phyloP scores from a whole-genome alignment of 805 yeast species.

The Candida orba region DNA sequence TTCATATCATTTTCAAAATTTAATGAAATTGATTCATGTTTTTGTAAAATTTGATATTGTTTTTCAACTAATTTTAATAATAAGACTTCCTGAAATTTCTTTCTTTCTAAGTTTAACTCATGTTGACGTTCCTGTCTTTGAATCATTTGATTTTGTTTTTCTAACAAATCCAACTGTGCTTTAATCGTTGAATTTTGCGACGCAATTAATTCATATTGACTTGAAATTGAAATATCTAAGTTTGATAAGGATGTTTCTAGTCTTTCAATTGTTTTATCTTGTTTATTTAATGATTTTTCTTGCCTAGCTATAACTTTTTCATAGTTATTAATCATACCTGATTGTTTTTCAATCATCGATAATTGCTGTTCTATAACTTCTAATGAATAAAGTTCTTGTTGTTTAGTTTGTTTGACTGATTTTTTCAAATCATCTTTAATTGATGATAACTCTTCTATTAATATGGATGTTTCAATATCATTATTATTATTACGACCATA shows the following conservation, averaged over 20 bases:
- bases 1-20: not conserved
- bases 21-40: not conserved
- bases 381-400: not conserved
- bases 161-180: not conserved
- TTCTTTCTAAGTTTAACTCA: not conserved
- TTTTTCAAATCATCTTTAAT: not conserved
- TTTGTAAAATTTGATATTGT: not conserved
- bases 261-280: not conserved
- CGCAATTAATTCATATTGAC: not conserved
- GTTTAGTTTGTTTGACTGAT: not conserved
- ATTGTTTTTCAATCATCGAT: not conserved
- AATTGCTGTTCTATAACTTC: not conserved
- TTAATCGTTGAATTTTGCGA: not conserved
- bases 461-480: not conserved
- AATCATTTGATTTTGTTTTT: not conserved
- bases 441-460: not conserved
- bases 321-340: not conserved
- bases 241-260: not conserved
- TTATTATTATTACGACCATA: not conserved
- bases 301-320: not conserved
- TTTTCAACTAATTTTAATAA: conserved; percentile 1
- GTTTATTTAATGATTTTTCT: not conserved
- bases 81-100: not conserved
- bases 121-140: not conserved
- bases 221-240: not conserved